phyloP scores from a whole-genome alignment of 305 asterid genomes.

The Solanum chacoense region DNA sequence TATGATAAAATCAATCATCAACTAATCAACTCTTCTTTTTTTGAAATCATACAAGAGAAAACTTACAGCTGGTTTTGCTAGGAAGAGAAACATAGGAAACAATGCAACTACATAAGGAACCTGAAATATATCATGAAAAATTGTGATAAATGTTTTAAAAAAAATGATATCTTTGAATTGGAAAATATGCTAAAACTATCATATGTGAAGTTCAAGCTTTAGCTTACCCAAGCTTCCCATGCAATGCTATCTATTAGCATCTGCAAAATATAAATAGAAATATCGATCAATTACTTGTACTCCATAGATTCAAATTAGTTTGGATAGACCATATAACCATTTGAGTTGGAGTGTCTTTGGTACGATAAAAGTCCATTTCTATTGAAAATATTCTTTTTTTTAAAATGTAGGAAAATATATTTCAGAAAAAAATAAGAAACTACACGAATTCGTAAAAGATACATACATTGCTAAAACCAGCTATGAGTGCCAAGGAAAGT shows the following conservation, averaged over 20 bases:
- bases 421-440: not conserved
- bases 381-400: not conserved
- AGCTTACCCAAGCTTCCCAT: conserved; percentile 1
- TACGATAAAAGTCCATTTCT: not conserved
- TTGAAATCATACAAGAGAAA: not conserved
- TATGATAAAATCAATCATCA: not conserved
- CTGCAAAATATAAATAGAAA: not conserved
- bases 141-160: not conserved
- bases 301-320: not conserved
- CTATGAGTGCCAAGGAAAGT: not conserved
- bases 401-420: not conserved
- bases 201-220: not conserved
- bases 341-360: not conserved
- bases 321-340: not conserved
- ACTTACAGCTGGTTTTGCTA: conserved; percentile 10
- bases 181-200: not conserved
- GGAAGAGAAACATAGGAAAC: not conserved
- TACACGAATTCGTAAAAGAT: not conserved
- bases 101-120: conserved; percentile 6
- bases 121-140: not conserved
- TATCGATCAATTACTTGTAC: not conserved
- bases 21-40: not conserved
- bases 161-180: not conserved
- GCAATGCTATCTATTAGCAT: conserved; percentile 7
- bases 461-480: conserved; percentile 6